Base-by-base conservation (phyloP, 495 filamentous ascomycete genomes). In the Elasticomyces elasticus region DNA sequence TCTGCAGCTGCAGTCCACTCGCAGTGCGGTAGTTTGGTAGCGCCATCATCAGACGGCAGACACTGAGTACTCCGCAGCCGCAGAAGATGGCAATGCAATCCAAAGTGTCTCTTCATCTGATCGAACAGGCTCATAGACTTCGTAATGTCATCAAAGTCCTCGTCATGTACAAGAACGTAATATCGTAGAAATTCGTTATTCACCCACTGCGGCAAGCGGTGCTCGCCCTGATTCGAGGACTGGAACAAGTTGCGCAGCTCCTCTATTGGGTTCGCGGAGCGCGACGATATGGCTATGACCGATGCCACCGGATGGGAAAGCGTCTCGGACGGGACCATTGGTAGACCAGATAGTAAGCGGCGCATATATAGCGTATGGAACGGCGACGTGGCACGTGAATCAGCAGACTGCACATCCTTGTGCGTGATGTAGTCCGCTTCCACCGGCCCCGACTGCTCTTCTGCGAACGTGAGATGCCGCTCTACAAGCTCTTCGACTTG, bases 51-150 rank as follows among this genome's bases (percentile, higher is more conserved):
- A 0, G 88, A 89, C 25, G 87, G 82, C 17, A 89, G 81, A 68
- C 89, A 92, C 60, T 87, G 84, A 51, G 81, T 83, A 61, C 85
- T 89, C 60, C 91, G 79, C 22, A 98, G 72, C 35, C 92, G 73
- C 4, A 98, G 76, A 1, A 98, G 76, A 67, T 97, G 92, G 66
- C 92, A 98, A 67, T 97, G 89, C 20, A 98, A 72, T 3, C 92
- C 92, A 60, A 97, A 91, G 67, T 95, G 88, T 24, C 90, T 79
- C 69, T 97, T 97, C 92, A 98, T 98, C 65, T 94, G 86, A 57
- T 97, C 91, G 64, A 92, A 98, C 22, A 96, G 74, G 40, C 77
- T 78, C 65, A 86, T 94, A 28, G 83, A 94, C 66, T 89, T 90
- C 12, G 80, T 76, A 47, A 96, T 92, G 63, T 97, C 89, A 62